phyloP scores from a whole-genome alignment of 2,329 filamentous ascomycete species.

The Ophiobolus disseminans region DNA sequence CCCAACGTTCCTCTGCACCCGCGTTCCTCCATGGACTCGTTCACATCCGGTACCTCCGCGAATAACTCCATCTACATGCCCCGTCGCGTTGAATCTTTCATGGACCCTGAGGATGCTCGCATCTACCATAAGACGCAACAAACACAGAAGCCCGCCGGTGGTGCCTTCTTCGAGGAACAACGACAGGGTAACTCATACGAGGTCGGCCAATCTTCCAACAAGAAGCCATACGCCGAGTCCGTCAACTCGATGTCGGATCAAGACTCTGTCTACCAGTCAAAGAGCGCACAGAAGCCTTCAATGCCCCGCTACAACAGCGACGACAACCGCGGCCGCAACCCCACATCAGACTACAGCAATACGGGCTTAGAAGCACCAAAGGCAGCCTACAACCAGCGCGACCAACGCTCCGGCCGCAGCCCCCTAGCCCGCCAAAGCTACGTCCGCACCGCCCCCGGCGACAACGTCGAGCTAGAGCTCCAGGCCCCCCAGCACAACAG shows the following conservation, averaged over 20 bases:
- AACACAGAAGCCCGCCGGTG: conserved; percentile 53
- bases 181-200: conserved; percentile 36
- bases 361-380: conserved; percentile 39
- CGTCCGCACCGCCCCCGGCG: conserved; percentile 41
- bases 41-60: conserved; percentile 64
- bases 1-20: conserved; percentile 59
- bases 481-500: conserved; percentile 43
- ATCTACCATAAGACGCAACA: conserved; percentile 75
- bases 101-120: conserved; percentile 77
- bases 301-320: conserved; percentile 36
- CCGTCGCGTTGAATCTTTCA: conserved; percentile 74
- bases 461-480: conserved; percentile 44
- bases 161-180: conserved; percentile 50
- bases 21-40: conserved; percentile 72
- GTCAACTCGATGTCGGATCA: conserved; percentile 46
- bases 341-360: conserved; percentile 36
- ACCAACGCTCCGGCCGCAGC: conserved; percentile 50
- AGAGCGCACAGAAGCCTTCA: conserved; percentile 32
- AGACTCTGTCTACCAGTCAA: conserved; percentile 44
- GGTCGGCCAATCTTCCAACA: conserved; percentile 25
- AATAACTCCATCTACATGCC: conserved; percentile 70
- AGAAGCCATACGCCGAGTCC: conserved; percentile 43
- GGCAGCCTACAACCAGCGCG: conserved; percentile 34
- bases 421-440: conserved; percentile 56
- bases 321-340: conserved; percentile 14